These are phyloP conservation scores for Sporothrix inflata DNA, from an alignment of 2,329 filamentous ascomycete species.

Conservation along the genomic window DNA sequence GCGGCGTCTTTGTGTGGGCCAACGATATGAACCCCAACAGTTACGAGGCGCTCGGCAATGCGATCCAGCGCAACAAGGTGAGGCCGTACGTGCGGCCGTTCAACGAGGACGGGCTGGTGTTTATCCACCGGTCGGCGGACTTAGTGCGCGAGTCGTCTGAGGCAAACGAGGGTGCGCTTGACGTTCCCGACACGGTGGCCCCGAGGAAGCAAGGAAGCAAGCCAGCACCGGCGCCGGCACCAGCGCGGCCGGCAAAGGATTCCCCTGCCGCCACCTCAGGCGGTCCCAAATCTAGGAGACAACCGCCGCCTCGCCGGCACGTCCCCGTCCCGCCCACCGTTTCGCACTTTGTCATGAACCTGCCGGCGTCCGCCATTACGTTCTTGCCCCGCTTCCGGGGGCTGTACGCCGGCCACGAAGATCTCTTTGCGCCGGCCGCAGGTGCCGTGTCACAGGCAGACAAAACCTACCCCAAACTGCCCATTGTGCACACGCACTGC, in stretches of 20 bases:
- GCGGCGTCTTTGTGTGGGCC: conserved; percentile 89
- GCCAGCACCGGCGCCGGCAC: conserved; percentile 9
- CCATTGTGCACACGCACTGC: conserved; percentile 91
- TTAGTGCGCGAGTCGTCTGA: conserved; percentile 57
- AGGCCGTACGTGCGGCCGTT: conserved; percentile 73
- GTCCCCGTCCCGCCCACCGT: conserved; percentile 72
- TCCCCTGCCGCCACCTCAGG: background rate
- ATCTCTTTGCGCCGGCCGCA: conserved; percentile 61
- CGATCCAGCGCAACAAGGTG: conserved; percentile 79
- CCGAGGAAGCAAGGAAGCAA: conserved; percentile 31
- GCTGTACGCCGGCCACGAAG: conserved; percentile 73
- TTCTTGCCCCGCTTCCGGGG: conserved; percentile 80
- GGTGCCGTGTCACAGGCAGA: background rate
- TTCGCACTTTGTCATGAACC: conserved; percentile 97
- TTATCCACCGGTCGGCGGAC: conserved; percentile 73
- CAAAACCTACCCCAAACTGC: conserved; percentile 60
- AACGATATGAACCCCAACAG: conserved; percentile 97
- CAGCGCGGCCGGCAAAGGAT: background rate
- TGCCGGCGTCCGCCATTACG: conserved; percentile 84
- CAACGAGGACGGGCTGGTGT: conserved; percentile 79
- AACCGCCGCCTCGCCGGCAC: background rate
- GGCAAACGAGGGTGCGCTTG: conserved; percentile 49
- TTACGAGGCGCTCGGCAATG: conserved; percentile 70
- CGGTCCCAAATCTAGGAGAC: background rate
- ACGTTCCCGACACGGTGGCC: conserved; percentile 18